Evolutionary conservation across 352 stramenopile genomes (phyloP).

Genomic region (Phytophthora europaea): DNA sequence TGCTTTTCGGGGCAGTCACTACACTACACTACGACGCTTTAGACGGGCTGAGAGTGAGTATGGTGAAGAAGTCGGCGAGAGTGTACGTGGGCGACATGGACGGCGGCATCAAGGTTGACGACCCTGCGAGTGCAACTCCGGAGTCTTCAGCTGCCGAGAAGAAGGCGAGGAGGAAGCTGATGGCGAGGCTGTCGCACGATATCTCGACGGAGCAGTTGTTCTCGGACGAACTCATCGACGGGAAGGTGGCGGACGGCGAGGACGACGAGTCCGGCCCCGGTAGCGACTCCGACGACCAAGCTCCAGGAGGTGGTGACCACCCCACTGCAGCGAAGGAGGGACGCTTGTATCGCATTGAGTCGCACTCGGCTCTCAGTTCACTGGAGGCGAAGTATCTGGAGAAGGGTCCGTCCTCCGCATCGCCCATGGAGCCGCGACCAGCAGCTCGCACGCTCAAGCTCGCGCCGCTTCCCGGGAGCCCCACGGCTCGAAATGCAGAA

Average conservation of each 20-base stretch:
- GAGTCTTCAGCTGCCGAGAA: conserved; percentile 20
- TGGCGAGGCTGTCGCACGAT: conserved; percentile 58
- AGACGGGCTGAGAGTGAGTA: neutral
- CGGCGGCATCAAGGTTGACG: neutral
- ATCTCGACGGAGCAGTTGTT: conserved; percentile 80
- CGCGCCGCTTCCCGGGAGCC: conserved; percentile 30
- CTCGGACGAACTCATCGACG: conserved; percentile 68
- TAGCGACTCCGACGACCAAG: conserved; percentile 34
- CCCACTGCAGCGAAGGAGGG: conserved; percentile 12
- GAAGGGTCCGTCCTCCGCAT: conserved; percentile 8
- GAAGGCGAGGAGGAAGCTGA: conserved; percentile 27
- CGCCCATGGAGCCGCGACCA: conserved; percentile 10
- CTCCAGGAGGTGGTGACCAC: conserved; percentile 1
- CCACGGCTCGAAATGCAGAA: conserved; percentile 18
- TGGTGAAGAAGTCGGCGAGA: conserved; percentile 30
- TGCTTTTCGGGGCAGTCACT: neutral
- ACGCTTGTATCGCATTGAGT: conserved; percentile 72
- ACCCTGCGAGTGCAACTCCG: neutral
- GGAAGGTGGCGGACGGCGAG: conserved; percentile 64
- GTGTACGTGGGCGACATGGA: conserved; percentile 34
- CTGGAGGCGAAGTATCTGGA: conserved; percentile 56
- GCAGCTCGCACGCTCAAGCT: conserved; percentile 40
- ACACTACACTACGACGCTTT: neutral
- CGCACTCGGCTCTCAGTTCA: conserved; percentile 68
- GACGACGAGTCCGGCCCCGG: conserved; percentile 55